phyloP scores from a whole-genome alignment of 2,329 filamentous ascomycete genomes.

The Aspergillus carbonarius region DNA sequence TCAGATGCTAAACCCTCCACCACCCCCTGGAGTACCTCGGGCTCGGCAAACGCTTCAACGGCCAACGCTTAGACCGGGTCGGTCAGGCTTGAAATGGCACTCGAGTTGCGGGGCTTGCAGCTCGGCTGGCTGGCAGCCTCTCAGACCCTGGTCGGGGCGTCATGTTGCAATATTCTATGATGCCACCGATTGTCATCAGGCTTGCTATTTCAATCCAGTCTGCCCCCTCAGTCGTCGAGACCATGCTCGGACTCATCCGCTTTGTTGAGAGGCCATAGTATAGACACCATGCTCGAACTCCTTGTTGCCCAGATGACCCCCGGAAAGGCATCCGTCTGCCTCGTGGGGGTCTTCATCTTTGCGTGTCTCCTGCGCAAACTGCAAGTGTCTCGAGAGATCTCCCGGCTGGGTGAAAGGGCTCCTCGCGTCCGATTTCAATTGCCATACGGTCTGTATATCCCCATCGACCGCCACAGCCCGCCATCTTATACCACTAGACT shows the following conservation, averaged over 20 bases:
- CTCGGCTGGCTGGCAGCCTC: no score
- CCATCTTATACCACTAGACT: background rate
- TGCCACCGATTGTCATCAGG: no score
- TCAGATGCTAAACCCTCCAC: no score
- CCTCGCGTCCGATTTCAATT: constrained; percentile 35
- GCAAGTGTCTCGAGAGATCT: constrained; percentile 30
- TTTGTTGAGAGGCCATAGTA: background rate
- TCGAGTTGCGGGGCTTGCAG: no score
- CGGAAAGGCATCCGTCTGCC: constrained; percentile 39
- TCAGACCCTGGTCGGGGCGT: no score
- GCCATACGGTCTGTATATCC: constrained; percentile 34
- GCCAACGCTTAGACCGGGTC: no score
- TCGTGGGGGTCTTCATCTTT: constrained; percentile 41
- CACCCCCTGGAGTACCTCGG: no score
- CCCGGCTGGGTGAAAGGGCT: constrained; percentile 36
- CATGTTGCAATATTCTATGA: no score
- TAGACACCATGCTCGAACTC: constrained; percentile 53
- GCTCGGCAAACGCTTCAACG: no score
- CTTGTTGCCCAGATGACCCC: constrained; percentile 48
- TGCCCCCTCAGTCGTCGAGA: no score
- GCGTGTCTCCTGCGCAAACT: constrained; percentile 34
- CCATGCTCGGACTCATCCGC: background rate
- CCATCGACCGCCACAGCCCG: background rate
- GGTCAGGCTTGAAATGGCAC: no score
- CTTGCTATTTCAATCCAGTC: no score